Conservation (phyloP, 2,329 filamentous ascomycete species). For the Calonectria pauciramosa region DNA sequence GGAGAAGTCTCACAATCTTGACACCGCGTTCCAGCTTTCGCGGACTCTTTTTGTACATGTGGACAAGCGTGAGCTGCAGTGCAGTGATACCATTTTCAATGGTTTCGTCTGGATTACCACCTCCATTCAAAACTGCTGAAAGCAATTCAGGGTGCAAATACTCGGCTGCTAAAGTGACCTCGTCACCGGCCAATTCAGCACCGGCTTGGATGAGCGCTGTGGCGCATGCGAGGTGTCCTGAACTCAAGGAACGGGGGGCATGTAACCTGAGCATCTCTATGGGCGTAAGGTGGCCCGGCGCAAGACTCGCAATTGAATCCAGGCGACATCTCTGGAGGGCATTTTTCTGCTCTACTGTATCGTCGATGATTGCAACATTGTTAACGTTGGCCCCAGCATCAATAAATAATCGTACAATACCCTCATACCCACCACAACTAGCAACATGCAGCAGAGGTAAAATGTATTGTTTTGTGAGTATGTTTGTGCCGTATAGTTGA, state of each 20-base stretch:
- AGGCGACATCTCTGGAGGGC: neutral
- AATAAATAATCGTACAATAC: slow-evolving; percentile 1
- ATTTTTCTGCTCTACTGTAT: neutral
- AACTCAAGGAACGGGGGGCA: neutral
- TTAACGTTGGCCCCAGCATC: neutral
- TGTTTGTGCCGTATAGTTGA: neutral
- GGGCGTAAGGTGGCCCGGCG: neutral
- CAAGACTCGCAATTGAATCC: neutral
- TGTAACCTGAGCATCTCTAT: neutral
- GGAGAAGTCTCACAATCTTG: neutral
- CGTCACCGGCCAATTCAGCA: neutral
- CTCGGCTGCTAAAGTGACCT: neutral
- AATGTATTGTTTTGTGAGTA: neutral
- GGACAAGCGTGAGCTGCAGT: neutral
- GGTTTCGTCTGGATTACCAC: neutral
- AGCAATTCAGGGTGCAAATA: neutral
- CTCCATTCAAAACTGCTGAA: neutral
- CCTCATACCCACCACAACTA: neutral
- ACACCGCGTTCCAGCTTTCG: neutral
- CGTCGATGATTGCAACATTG: neutral
- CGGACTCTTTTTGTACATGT: neutral
- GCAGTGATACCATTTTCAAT: neutral
- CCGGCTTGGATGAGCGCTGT: neutral
- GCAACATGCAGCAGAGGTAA: neutral
- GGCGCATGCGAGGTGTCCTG: neutral